phyloP scores from a whole-genome alignment of 2,329 filamentous ascomycete species.

The Volutella citrinella region DNA sequence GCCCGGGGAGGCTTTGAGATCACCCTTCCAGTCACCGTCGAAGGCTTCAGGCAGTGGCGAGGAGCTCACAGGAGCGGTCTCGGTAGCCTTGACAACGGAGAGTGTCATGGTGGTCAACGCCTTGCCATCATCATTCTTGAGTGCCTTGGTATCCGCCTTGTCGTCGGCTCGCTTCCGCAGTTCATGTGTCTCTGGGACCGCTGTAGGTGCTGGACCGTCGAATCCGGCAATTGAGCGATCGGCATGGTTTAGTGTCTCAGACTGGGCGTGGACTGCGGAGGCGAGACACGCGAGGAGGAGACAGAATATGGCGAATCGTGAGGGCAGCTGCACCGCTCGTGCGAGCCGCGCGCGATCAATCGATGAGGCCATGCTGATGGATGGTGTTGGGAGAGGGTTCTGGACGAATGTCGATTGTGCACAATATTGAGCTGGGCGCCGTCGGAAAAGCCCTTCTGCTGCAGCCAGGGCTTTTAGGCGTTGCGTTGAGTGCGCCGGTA shows the following conservation, averaged over 20 bases:
- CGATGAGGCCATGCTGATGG: conserved; percentile 16
- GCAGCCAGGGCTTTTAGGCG: no score
- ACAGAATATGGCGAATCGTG: conserved; percentile 13
- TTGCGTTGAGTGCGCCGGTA: conserved; percentile 14
- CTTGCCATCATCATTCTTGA: conserved; percentile 1
- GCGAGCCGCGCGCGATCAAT: conserved; percentile 5
- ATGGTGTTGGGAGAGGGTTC: no score
- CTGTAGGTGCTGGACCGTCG: conserved; percentile 1
- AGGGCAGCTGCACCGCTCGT: conserved; percentile 4
- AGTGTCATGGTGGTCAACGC: conserved; percentile 21
- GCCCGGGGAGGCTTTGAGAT: conserved; percentile 54
- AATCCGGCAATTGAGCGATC: neutral
- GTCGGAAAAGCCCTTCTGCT: no score
- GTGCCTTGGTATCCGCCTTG: conserved; percentile 12
- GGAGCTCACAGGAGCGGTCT: conserved; percentile 27
- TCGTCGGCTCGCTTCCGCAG: no score
- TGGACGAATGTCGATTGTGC: no score
- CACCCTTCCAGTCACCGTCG: conserved; percentile 60
- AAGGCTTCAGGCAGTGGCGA: conserved; percentile 58
- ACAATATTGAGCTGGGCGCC: no score
- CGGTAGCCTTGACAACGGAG: conserved; percentile 13
- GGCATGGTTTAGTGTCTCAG: conserved; percentile 11
- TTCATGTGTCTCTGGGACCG: no score
- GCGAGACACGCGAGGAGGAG: conserved; percentile 22
- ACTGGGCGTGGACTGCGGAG: conserved; percentile 15